phyloP scores from a whole-genome alignment of 768 basidiomycete species.

The Lentinula aciculospora region DNA sequence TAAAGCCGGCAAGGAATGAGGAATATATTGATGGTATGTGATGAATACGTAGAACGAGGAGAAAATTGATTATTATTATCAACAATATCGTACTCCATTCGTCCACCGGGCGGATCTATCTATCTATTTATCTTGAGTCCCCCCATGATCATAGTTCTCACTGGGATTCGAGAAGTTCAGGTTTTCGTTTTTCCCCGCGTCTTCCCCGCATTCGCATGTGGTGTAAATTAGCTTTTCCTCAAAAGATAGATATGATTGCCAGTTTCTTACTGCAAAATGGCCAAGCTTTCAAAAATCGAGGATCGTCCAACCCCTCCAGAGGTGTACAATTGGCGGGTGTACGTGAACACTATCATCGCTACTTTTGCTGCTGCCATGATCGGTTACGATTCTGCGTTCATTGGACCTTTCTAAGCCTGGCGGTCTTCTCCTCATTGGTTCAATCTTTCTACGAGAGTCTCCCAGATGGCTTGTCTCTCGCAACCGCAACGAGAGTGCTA shows the following conservation, averaged over 20 bases:
- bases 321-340: conserved; percentile 37
- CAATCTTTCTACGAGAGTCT: conserved; percentile 27
- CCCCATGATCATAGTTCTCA: too few relatives aligned
- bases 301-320: conserved; percentile 24
- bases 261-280: neutral
- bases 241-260: neutral
- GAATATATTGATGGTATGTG: too few relatives aligned
- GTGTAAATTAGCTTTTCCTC: neutral
- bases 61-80: too few relatives aligned
- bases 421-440: conserved; percentile 26
- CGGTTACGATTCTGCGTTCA: conserved; percentile 20
- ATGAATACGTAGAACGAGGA: too few relatives aligned
- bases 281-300: conserved; percentile 16
- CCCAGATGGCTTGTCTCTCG: conserved; percentile 32
- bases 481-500: conserved; percentile 21
- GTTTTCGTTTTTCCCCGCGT: too few relatives aligned
- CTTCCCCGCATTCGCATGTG: neutral
- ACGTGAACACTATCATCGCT: conserved; percentile 25
- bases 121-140: too few relatives aligned
- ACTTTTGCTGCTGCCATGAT: conserved; percentile 36
- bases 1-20: neutral
- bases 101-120: too few relatives aligned
- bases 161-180: too few relatives aligned
- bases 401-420: conserved; percentile 15
- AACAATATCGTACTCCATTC: too few relatives aligned